Percentiles rank a stretch among this genome's conserved stretches.
Conservation (phyloP, 2,329 filamentous ascomycete species). For the Ophiocordyceps unilateralis region DNA sequence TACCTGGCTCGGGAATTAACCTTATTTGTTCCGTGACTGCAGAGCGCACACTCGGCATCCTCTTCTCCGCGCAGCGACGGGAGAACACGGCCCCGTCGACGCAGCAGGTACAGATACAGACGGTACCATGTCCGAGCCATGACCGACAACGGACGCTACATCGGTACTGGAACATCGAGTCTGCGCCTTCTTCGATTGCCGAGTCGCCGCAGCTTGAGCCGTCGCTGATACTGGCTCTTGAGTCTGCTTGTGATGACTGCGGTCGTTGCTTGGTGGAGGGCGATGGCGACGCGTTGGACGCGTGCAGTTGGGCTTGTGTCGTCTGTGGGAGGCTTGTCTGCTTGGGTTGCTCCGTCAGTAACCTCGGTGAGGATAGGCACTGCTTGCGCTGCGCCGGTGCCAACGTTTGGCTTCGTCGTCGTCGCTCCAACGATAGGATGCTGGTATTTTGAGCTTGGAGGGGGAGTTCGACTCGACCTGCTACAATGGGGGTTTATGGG, state of each 20-base stretch:
- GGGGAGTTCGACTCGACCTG: background rate
- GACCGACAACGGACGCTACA: slow-evolving; percentile 26
- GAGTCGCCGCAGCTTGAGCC: slow-evolving; percentile 6
- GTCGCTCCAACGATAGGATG: slow-evolving; percentile 7
- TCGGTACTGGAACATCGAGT: slow-evolving; percentile 41
- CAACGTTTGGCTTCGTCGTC: slow-evolving; percentile 7
- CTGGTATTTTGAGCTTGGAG: slow-evolving; percentile 6
- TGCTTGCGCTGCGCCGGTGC: slow-evolving; percentile 34
- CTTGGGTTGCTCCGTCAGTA: slow-evolving; percentile 40
- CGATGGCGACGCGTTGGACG: background rate
- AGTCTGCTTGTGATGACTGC: slow-evolving; percentile 37
- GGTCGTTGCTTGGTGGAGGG: slow-evolving; percentile 10
- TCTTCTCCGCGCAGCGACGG: slow-evolving; percentile 36
- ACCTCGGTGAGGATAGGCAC: slow-evolving; percentile 33
- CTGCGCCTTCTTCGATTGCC: slow-evolving; percentile 12
- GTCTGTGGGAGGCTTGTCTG: slow-evolving; percentile 39
- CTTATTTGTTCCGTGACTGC: too few relatives aligned
- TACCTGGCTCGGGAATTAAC: too few relatives aligned
- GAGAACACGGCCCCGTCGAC: too few relatives aligned
- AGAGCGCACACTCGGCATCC: slow-evolving; percentile 40
- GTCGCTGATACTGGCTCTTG: slow-evolving; percentile 3
- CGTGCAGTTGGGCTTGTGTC: slow-evolving; percentile 21
- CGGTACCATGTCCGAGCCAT: background rate
- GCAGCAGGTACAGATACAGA: background rate
- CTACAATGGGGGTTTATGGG: too few relatives aligned